Evolutionary conservation across 352 stramenopile genomes (phyloP), one percentile per base, ranked within the genome.

Genomic region (Globisporangium abappressorium): DNA sequence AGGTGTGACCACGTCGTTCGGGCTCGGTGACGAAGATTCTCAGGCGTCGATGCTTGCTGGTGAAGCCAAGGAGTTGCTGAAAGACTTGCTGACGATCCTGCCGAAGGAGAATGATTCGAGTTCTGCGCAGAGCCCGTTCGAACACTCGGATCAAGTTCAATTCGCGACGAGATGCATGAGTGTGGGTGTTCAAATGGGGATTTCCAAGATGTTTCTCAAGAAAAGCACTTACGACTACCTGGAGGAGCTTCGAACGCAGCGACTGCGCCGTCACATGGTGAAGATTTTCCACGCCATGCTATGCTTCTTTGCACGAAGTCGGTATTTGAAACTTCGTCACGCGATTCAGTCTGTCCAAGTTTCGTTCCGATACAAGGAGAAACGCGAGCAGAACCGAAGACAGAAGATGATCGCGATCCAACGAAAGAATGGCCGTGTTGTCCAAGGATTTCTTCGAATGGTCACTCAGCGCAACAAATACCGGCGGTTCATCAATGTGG

Each of bases 131-230:
- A 81, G 79, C n/a, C 74, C 82, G 2, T 90, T 85, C 24, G 84
- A 94, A 62, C 74, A 83, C 69, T 88, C 82, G 20, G 80, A 92
- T 28, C 82, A 92, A 68, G 77, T 76, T 7, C 77, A 91, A 41
- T 93, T 93, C 49, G 70, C 79, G 2, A 81, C 74, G 6, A 74
- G 77, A 46, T 94, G 84, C 36, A 76, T 91, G n/a, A 43, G 72
- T 0, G 82, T 84, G 20, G 85, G 85, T 12, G 67, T 92, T 68
- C 96, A 99, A 72, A 97, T 98, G 76, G 97, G 97, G 28, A 89
- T 91, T 60, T 93, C 95, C 2, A 99, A 99, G 75, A 96, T 99
- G 65, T 99, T 99, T 71, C 71, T 99, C 49, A 97, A 97, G 58
- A 90, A 93, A 65, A 76, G 87, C 56, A 86, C 97, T 20, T 97